Base-by-base conservation (phyloP, 2,329 filamentous ascomycete genomes). In the Curvularia sp. region DNA sequence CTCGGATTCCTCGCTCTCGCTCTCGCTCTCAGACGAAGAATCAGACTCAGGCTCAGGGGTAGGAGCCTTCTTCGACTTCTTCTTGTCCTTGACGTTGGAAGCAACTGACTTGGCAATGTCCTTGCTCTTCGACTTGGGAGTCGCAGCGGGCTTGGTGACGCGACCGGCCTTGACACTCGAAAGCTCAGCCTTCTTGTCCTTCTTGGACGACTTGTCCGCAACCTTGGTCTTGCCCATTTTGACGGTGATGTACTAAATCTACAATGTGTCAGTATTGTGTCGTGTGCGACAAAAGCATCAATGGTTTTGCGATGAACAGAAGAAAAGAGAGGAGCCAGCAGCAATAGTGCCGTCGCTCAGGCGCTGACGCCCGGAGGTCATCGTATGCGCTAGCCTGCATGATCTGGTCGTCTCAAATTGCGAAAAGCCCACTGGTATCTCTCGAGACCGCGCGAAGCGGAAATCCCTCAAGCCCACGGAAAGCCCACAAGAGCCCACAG, bases 111-210 rank as follows among this genome's bases (percentile, higher is more conserved):
- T 90, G 69, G 87, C 87, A 56, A 86, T 74, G 64, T 87, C 82
- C 83, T 90, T 90, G 70, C 86, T 84, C 82, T 89, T 89, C 60
- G 83, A 79, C 80, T 87, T 89, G 74, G 87, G 79, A 65, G 84
- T 84, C 77, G 89, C 83, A 61, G 85, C 81, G 52, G 87, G 75
- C 83, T 92, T 93, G 80, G 84, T 85, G 71, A 91, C 83, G 65
- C 85, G 85, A 67, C 83, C 87, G 69, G 83, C 83, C 83, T 91
- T 91, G 78, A 88, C 86, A 68, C 80, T 74, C 71, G 80, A 78
- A 77, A 87, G 84, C 67, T 78, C 76, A 62, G 70, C 74, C 80
- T 86, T 86, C 79, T 86, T 86, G 74, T 88, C 83, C 81, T 89
- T 90, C 74, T 77, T 76, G 64, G 69, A 71, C 51, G 65, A 59